Evolutionary conservation across 2,329 filamentous ascomycete species (phyloP).

Genomic region (Raffaelea deltoideospora): DNA sequence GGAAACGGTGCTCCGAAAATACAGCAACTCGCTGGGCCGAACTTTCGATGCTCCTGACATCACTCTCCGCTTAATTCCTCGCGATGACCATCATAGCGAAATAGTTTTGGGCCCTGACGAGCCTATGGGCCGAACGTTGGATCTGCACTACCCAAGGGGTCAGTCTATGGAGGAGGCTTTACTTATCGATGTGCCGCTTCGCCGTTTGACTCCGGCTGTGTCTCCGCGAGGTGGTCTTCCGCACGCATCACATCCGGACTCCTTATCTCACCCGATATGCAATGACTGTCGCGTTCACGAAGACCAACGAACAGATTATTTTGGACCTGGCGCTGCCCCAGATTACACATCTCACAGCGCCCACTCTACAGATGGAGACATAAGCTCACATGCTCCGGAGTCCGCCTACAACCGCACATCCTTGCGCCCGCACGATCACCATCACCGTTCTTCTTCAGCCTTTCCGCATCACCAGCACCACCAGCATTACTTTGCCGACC

Average conservation of each 20-base stretch:
- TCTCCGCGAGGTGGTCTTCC: slow-evolving; percentile 42
- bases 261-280: too few species aligned
- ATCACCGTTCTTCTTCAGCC: slow-evolving; percentile 11
- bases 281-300: too few species aligned
- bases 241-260: too few species aligned
- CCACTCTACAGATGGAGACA: too few species aligned
- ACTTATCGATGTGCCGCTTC: slow-evolving; percentile 69
- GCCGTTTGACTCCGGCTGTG: slow-evolving; percentile 32
- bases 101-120: slow-evolving; percentile 75
- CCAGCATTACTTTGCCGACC: background rate
- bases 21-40: slow-evolving; percentile 78
- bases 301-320: too few species aligned
- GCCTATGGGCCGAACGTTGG: slow-evolving; percentile 60
- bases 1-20: slow-evolving; percentile 84
- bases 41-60: slow-evolving; percentile 87
- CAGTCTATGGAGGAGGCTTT: slow-evolving; percentile 82
- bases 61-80: slow-evolving; percentile 58
- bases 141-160: slow-evolving; percentile 71
- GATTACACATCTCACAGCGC: background rate
- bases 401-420: too few species aligned
- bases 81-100: slow-evolving; percentile 45
- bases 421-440: slow-evolving; percentile 1
- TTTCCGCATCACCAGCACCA: slow-evolving; percentile 5
- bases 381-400: too few species aligned
- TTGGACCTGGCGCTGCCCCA: slow-evolving; percentile 41